Evolutionary conservation across 139 green algal species (phyloP).

Genomic region (Chlamydomonas urium): DNA sequence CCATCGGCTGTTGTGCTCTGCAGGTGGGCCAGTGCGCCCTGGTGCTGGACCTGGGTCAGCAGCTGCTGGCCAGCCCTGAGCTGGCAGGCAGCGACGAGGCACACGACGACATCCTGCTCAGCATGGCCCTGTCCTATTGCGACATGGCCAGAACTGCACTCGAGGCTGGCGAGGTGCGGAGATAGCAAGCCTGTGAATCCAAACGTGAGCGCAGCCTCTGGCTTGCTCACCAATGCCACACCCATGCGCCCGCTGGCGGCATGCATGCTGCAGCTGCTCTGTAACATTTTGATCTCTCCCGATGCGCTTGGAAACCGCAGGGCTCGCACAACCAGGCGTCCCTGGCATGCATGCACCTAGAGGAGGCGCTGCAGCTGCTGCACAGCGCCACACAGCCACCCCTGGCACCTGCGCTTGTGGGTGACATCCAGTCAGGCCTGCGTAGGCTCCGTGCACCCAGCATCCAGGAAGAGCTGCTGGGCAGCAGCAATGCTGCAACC

Average conservation of each 20-base stretch:
- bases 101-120: conserved; percentile 22
- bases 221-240: no score
- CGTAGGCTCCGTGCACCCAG: conserved; percentile 35
- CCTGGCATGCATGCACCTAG: conserved; percentile 29
- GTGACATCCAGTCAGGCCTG: conserved; percentile 47
- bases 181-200: neutral
- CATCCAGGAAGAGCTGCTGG: conserved; percentile 38
- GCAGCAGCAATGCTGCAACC: neutral
- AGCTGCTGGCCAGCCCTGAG: conserved; percentile 13
- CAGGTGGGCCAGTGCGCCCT: no score
- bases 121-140: conserved; percentile 23
- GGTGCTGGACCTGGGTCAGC: no score
- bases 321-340: conserved; percentile 18
- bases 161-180: neutral
- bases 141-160: conserved; percentile 17
- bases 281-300: neutral
- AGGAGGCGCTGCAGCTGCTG: conserved; percentile 55
- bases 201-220: no score
- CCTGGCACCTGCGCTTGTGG: conserved; percentile 45
- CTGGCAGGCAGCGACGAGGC: conserved; percentile 6
- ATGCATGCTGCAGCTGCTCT: neutral
- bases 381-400: conserved; percentile 13
- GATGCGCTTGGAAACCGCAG: neutral
- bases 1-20: no score
- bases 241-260: no score